Evolutionary conservation across 1,284 basidiomycete genomes (phyloP).

Genomic region (Sanghuangporus weigelae): DNA sequence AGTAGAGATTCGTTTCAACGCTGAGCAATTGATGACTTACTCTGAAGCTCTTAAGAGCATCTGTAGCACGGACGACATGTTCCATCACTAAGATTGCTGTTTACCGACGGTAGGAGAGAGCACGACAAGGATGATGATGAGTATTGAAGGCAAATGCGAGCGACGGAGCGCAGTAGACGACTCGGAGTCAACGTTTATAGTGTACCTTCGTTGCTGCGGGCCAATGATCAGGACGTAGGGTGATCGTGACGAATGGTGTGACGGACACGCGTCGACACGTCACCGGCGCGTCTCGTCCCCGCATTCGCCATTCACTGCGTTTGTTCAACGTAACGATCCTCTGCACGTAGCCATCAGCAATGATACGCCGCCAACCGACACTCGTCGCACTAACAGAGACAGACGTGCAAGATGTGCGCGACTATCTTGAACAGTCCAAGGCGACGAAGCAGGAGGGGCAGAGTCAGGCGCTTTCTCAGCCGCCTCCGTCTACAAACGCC

Average conservation of each 20-base stretch:
- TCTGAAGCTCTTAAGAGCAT: slow-evolving; percentile 68
- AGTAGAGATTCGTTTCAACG: no score
- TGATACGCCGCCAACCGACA: slow-evolving; percentile 74
- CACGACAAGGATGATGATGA: slow-evolving; percentile 8
- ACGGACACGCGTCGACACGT: no score
- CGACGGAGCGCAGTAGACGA: no score
- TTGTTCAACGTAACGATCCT: not conserved
- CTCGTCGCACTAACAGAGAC: slow-evolving; percentile 66
- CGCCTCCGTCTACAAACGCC: not conserved
- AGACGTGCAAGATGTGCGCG: slow-evolving; percentile 71
- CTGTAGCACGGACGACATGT: slow-evolving; percentile 60
- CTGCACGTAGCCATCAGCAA: slow-evolving; percentile 24
- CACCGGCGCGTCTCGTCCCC: no score
- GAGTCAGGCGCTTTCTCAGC: slow-evolving; percentile 2
- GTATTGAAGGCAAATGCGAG: not conserved
- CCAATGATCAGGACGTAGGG: no score
- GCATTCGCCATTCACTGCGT: no score
- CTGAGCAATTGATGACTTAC: slow-evolving; percentile 34
- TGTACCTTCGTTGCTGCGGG: no score
- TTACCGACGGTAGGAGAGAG: not conserved
- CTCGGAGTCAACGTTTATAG: no score
- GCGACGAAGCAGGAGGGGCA: not conserved
- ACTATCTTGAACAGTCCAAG: slow-evolving; percentile 21
- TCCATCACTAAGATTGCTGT: slow-evolving; percentile 30
- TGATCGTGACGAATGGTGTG: no score